Evolutionary conservation across 2,329 filamentous ascomycete genomes (phyloP), one percentile per base, ranked within the genome.

Genomic region (Phaeoacremonium minimum): DNA sequence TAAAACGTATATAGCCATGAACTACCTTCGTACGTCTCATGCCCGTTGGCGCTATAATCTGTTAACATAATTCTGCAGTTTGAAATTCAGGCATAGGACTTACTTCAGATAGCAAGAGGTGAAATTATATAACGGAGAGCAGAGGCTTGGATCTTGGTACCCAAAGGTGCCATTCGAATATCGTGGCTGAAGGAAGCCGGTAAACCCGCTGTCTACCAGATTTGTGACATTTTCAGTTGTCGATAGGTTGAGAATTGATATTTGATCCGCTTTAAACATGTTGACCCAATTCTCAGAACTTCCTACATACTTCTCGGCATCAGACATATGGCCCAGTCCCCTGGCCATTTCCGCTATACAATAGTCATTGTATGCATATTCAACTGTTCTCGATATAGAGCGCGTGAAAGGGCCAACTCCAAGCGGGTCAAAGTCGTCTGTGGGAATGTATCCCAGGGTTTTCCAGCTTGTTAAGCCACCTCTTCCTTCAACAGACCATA

Each of bases 331-430:
- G 4, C 74, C 75, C 29, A 84, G 53, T 0, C 60, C 64, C 18
- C 69, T 66, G 1, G 80, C 80, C 37, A 85, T 72, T 17, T 73
- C 60, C 0, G 75, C 66, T 33, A 84, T 77, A 39, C 72, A 75
- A 46, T 78, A 87, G 55, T 87, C 84, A 40, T 87, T 76, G 55
- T 87, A 87, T 2, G 80, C 76, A 48, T 87, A 87, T 52, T 87
- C 83, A 1, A 87, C 72, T 0, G 83, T 87, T 5, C 84, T 69
- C 2, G 78, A 85, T 11, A 87, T 72, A 36, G 73, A 80, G 4
- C 84, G 71, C 0, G 83, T 85, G 48, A 81, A 71, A 0, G 77
- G 74, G 0, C 83, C 83, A 7, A 74, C 69, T 2, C 80, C 80
- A 30, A 60, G 60, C 40, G 64, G 58, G 48, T 87, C 82, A 35